phyloP scores from a whole-genome alignment of 441 rosid species.

The Gossypium gossypioides region DNA sequence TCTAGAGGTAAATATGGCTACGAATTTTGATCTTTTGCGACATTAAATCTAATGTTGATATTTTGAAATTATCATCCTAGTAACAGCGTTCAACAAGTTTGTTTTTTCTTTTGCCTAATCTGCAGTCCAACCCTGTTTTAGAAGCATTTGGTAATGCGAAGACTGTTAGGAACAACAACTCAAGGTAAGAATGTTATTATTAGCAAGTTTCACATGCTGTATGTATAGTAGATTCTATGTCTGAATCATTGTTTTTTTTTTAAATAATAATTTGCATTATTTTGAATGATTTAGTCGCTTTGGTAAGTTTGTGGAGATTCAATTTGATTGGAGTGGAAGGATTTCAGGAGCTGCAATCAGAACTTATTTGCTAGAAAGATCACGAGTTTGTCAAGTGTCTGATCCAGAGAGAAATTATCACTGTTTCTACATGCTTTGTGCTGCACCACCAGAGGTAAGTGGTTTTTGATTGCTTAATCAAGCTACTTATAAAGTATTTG shows the following conservation, averaged over 20 bases:
- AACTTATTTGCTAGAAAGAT: slow-evolving; percentile 92
- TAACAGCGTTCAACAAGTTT: not conserved
- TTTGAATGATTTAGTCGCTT: slow-evolving; percentile 58
- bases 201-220: not conserved
- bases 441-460: slow-evolving; percentile 85
- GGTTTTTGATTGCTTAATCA: slow-evolving; percentile 4
- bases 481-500: not conserved
- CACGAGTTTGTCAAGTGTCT: slow-evolving; percentile 96
- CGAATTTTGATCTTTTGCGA: slow-evolving; percentile 8
- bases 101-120: slow-evolving; percentile 17
- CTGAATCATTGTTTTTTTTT: not conserved
- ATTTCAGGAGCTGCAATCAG: slow-evolving; percentile 98
- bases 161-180: slow-evolving; percentile 97
- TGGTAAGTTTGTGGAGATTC: slow-evolving; percentile 98
- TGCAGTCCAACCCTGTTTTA: slow-evolving; percentile 98
- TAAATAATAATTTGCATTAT: slow-evolving; percentile 19
- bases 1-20: slow-evolving; percentile 53
- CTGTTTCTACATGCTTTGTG: slow-evolving; percentile 97
- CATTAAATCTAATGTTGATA: slow-evolving; percentile 6
- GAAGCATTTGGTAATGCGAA: slow-evolving; percentile 99
- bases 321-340: slow-evolving; percentile 72
- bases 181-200: slow-evolving; percentile 48
- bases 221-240: slow-evolving; percentile 7
- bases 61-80: not conserved
- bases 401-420: slow-evolving; percentile 98